Conservation (phyloP, 768 basidiomycete genomes). For the Boletus eberwhitei region DNA sequence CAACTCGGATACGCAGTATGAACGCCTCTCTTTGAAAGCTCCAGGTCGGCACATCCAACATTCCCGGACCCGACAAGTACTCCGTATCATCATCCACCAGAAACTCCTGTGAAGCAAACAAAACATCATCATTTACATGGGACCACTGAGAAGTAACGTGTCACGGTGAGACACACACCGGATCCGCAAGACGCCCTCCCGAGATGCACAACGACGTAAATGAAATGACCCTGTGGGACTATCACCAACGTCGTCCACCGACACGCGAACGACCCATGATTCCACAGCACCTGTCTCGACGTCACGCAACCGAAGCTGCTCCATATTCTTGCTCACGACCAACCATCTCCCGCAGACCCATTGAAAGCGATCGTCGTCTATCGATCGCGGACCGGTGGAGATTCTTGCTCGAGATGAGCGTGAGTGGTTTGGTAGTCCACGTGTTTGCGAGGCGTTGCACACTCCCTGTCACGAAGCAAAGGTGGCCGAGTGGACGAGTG, state of each 20-base stretch:
- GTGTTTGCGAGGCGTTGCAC: slow-evolving; percentile 7
- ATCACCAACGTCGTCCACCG: slow-evolving; percentile 14
- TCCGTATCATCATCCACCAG: slow-evolving; percentile 19
- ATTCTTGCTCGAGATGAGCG: slow-evolving; percentile 1
- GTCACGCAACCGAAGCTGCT: slow-evolving; percentile 7
- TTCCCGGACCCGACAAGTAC: slow-evolving; percentile 4
- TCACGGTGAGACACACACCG: slow-evolving; percentile 11
- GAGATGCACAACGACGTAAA: slow-evolving; percentile 16
- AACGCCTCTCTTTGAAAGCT: slow-evolving; percentile 11
- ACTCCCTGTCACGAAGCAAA: too few species aligned
- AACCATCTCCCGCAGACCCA: slow-evolving; percentile 22
- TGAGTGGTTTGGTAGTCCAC: slow-evolving; percentile 15
- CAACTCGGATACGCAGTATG: slow-evolving; percentile 8
- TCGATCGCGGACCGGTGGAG: slow-evolving; percentile 4
- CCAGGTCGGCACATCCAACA: slow-evolving; percentile 15
- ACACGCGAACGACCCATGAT: background rate
- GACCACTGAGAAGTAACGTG: background rate
- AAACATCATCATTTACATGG: background rate
- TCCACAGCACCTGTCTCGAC: slow-evolving; percentile 22
- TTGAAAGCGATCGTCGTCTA: slow-evolving; percentile 5
- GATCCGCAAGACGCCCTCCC: slow-evolving; percentile 6
- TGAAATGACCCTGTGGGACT: slow-evolving; percentile 7
- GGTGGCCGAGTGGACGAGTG: slow-evolving; percentile 18
- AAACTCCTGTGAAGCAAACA: slow-evolving; percentile 13
- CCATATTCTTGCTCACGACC: slow-evolving; percentile 15